Percentiles rank a stretch among this genome's conserved stretches.
Conservation (phyloP, 768 basidiomycete genomes). For the Leccinum broughii region DNA sequence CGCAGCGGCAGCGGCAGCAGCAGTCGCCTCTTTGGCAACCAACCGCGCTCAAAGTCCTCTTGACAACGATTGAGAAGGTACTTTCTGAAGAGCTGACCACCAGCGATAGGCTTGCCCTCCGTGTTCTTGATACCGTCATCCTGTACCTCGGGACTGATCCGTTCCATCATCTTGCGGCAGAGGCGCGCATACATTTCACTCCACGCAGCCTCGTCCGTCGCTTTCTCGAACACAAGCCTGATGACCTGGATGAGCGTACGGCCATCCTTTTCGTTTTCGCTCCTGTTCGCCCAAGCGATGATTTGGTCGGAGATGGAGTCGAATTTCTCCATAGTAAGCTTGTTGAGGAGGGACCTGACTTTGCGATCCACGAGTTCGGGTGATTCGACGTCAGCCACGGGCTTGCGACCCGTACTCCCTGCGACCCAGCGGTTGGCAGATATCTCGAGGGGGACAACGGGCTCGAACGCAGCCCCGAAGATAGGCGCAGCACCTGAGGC, state of each 20-base stretch:
- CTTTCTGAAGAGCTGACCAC: slow-evolving; percentile 94
- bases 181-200: slow-evolving; percentile 97
- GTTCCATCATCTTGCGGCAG: slow-evolving; percentile 95
- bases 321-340: slow-evolving; percentile 95
- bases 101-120: slow-evolving; percentile 88
- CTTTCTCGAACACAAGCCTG: slow-evolving; percentile 94
- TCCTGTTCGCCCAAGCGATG: slow-evolving; percentile 92
- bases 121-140: slow-evolving; percentile 82
- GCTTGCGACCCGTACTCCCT: too few relatives aligned
- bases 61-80: slow-evolving; percentile 96
- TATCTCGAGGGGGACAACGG: slow-evolving; percentile 41
- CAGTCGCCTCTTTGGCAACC: slow-evolving; percentile 87
- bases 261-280: slow-evolving; percentile 89
- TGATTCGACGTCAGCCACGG: too few relatives aligned
- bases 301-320: slow-evolving; percentile 95
- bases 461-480: slow-evolving; percentile 46
- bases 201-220: slow-evolving; percentile 93
- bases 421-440: too few relatives aligned
- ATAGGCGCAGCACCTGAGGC: too few relatives aligned
- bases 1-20: slow-evolving; percentile 22
- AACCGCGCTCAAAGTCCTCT: slow-evolving; percentile 96
- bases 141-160: slow-evolving; percentile 82
- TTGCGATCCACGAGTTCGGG: slow-evolving; percentile 44
- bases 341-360: slow-evolving; percentile 90
- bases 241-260: slow-evolving; percentile 92